phyloP scores from a whole-genome alignment of 2,329 filamentous ascomycete species.

The Aureobasidium uvarum region DNA sequence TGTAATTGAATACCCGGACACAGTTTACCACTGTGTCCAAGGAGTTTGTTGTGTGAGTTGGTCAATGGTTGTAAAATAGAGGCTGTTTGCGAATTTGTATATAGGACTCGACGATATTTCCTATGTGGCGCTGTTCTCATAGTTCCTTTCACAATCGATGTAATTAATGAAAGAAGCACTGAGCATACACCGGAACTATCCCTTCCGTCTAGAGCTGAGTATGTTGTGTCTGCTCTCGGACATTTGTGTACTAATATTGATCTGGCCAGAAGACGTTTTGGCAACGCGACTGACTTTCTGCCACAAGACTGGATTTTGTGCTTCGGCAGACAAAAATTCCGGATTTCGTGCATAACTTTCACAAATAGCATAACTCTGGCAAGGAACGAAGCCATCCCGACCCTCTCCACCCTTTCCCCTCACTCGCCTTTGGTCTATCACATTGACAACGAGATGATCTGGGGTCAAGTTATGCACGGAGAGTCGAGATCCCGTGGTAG shows the following conservation, averaged over 20 bases:
- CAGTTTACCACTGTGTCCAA: background rate
- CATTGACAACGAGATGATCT: background rate
- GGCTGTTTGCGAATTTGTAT: slow-evolving; percentile 1
- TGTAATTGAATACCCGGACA: slow-evolving; percentile 5
- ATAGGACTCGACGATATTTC: background rate
- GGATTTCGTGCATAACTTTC: background rate
- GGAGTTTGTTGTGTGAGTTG: slow-evolving; percentile 2
- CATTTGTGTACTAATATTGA: background rate
- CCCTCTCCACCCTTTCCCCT: background rate
- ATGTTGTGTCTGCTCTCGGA: background rate
- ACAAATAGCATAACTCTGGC: background rate
- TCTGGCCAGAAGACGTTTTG: background rate
- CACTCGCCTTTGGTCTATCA: background rate
- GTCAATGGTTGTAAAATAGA: background rate
- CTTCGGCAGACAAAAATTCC: background rate
- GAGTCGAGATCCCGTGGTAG: background rate
- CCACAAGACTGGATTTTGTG: background rate
- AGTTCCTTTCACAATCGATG: background rate
- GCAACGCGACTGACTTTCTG: background rate
- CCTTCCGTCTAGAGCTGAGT: background rate
- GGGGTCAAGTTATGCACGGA: background rate
- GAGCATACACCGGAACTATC: background rate
- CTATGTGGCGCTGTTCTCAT: background rate
- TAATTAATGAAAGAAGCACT: background rate
- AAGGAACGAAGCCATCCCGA: background rate